A percentile compares a stretch with the other conserved stretches of the same genome.
Conservation (phyloP, 192 early-diverging fungal genomes). For the Backusella sp. region DNA sequence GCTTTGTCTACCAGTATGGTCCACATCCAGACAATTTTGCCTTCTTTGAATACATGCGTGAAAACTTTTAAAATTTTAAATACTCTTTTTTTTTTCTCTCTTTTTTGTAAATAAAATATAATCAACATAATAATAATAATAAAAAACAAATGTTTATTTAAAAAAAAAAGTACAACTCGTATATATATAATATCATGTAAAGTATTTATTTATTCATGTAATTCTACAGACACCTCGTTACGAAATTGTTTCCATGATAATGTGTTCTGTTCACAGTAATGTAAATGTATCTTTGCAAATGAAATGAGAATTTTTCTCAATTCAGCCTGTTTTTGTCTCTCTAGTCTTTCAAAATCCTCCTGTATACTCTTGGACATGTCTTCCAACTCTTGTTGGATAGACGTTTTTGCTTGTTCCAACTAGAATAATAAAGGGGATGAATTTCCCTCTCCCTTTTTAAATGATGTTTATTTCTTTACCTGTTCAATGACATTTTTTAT, state of each 20-base stretch:
- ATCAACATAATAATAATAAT: background rate
- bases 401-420: constrained; percentile 37
- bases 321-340: constrained; percentile 86
- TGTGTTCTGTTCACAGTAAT: constrained; percentile 61
- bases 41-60: constrained; percentile 95
- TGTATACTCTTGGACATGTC: constrained; percentile 79
- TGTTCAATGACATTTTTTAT: constrained; percentile 74
- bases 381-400: constrained; percentile 73
- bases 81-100: background rate
- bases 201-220: background rate
- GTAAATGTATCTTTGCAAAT: constrained; percentile 65
- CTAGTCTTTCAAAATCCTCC: constrained; percentile 86
- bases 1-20: constrained; percentile 97
- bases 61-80: constrained; percentile 18
- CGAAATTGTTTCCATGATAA: background rate
- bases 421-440: background rate
- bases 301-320: constrained; percentile 72
- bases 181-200: background rate
- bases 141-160: background rate
- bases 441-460: background rate
- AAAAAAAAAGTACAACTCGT: background rate
- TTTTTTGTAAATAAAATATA: background rate
- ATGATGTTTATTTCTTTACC: constrained; percentile 26
- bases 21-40: constrained; percentile 92
- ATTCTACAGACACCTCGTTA: background rate